phyloP scores from a whole-genome alignment of 176 grass and related monocot species.

The Carex myosuroides region DNA sequence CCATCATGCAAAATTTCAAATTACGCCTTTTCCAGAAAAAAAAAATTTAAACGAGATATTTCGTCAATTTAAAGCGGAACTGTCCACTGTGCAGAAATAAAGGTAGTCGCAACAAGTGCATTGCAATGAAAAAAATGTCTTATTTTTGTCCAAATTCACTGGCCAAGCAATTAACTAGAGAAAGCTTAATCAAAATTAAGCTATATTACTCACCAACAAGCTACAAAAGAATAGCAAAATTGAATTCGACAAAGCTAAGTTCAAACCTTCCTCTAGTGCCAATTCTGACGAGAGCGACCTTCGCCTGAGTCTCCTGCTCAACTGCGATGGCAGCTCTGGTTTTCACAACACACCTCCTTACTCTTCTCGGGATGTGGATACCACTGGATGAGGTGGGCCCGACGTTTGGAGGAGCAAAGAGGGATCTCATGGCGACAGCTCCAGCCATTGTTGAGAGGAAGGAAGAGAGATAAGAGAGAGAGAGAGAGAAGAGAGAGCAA shows the following conservation, averaged over 20 bases:
- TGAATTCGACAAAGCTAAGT: not conserved
- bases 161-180: not conserved
- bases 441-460: slow-evolving; percentile 4
- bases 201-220: slow-evolving; percentile 15
- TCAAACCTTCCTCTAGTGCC: slow-evolving; percentile 84
- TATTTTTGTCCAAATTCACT: slow-evolving; percentile 13
- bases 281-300: slow-evolving; percentile 82
- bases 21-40: not conserved
- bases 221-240: not conserved
- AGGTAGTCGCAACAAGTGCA: not conserved
- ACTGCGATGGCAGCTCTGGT: slow-evolving; percentile 57
- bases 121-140: not conserved
- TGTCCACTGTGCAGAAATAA: not conserved
- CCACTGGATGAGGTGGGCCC: slow-evolving; percentile 39
- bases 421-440: slow-evolving; percentile 38
- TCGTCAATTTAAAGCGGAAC: not conserved
- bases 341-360: slow-evolving; percentile 23
- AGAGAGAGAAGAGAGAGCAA: slow-evolving; percentile 1
- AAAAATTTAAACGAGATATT: not conserved
- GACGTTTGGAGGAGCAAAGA: slow-evolving; percentile 29
- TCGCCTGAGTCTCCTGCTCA: slow-evolving; percentile 63
- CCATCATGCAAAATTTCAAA: not conserved
- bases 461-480: not conserved
- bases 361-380: slow-evolving; percentile 30
- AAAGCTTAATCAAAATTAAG: slow-evolving; percentile 15